These are phyloP conservation scores for Solanum hybrid DNA, from an alignment of 305 asterid species.

Conservation along the genomic window DNA sequence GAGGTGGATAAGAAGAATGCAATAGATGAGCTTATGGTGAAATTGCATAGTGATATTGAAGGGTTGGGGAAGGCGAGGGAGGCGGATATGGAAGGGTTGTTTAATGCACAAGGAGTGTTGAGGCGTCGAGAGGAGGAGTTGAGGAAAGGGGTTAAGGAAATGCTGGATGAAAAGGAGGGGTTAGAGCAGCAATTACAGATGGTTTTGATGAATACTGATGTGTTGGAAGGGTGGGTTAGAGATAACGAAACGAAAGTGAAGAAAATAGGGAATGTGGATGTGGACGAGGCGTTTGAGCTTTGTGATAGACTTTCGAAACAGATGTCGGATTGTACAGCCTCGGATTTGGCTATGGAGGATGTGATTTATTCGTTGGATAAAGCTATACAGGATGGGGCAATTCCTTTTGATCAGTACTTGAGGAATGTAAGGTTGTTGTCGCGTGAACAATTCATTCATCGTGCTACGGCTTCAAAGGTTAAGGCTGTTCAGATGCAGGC, in stretches of 20 bases:
- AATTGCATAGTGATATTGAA: slow-evolving; percentile 42
- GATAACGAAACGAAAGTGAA: slow-evolving; percentile 60
- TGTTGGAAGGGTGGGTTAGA: slow-evolving; percentile 67
- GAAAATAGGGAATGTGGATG: slow-evolving; percentile 23
- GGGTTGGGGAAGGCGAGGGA: slow-evolving; percentile 63
- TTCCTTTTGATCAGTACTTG: slow-evolving; percentile 82
- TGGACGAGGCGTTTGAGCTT: slow-evolving; percentile 58
- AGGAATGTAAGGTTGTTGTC: slow-evolving; percentile 77
- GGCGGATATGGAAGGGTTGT: slow-evolving; percentile 72
- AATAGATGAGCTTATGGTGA: slow-evolving; percentile 53
- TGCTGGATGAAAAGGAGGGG: slow-evolving; percentile 85
- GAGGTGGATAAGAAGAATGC: slow-evolving; percentile 64
- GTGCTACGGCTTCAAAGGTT: slow-evolving; percentile 77
- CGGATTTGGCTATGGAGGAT: slow-evolving; percentile 80
- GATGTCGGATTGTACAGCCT: slow-evolving; percentile 67
- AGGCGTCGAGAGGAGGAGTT: slow-evolving; percentile 61
- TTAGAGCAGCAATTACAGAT: slow-evolving; percentile 88
- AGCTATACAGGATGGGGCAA: slow-evolving; percentile 77
- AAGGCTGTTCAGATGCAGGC: slow-evolving; percentile 92
- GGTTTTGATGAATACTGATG: slow-evolving; percentile 65
- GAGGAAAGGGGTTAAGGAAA: slow-evolving; percentile 58
- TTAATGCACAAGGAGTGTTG: slow-evolving; percentile 43
- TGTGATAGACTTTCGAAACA: slow-evolving; percentile 69
- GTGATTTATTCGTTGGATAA: slow-evolving; percentile 74
- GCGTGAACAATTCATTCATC: slow-evolving; percentile 78